phyloP scores from a whole-genome alignment of 495 filamentous ascomycete species.

The Penicillium manginii region DNA sequence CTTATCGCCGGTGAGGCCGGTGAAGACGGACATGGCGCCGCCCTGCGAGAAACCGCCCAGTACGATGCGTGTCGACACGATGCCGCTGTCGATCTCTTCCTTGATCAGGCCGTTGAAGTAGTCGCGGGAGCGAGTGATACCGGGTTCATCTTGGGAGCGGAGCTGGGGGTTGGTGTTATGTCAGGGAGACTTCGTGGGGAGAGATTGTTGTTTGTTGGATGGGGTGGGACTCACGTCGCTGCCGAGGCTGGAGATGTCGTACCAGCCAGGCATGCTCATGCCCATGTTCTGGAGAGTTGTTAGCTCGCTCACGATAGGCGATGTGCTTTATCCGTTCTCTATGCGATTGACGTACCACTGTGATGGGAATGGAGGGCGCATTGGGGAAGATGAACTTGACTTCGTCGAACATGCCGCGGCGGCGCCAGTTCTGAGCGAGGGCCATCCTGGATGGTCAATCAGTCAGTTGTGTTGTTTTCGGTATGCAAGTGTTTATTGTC shows the following conservation, averaged over 20 bases:
- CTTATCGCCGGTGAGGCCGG: slow-evolving; percentile 70
- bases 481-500: not conserved
- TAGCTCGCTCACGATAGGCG: not conserved
- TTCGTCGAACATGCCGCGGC: slow-evolving; percentile 81
- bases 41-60: slow-evolving; percentile 72
- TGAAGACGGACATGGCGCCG: slow-evolving; percentile 62
- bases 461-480: slow-evolving; percentile 8
- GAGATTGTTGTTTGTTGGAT: not conserved
- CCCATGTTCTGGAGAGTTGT: slow-evolving; percentile 64
- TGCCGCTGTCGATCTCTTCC: slow-evolving; percentile 79
- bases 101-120: slow-evolving; percentile 83
- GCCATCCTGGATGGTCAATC: slow-evolving; percentile 54
- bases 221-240: slow-evolving; percentile 40
- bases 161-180: slow-evolving; percentile 33
- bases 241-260: slow-evolving; percentile 73
- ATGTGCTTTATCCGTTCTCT: not conserved
- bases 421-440: slow-evolving; percentile 88
- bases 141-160: slow-evolving; percentile 72
- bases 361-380: slow-evolving; percentile 89
- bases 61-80: slow-evolving; percentile 80
- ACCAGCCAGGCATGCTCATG: slow-evolving; percentile 90
- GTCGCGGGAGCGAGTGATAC: slow-evolving; percentile 71
- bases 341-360: slow-evolving; percentile 60
- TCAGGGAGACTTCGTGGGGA: slow-evolving; percentile 41
- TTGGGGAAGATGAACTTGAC: slow-evolving; percentile 93